Base-by-base conservation (phyloP, 1,139 yeast species). In the Lizanozyma gosingica region DNA sequence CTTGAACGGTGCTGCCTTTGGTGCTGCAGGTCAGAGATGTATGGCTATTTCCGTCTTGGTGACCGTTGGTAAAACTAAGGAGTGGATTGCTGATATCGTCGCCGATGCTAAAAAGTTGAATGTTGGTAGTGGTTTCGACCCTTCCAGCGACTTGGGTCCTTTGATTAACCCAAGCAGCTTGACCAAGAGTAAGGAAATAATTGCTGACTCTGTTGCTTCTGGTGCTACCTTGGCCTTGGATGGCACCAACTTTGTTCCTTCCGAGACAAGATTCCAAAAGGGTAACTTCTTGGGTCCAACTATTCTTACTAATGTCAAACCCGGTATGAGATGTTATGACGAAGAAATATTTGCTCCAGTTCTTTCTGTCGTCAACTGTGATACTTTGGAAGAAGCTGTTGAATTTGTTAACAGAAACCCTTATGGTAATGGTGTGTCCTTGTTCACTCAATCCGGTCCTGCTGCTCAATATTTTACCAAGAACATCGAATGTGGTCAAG, bases 21-120 rank as follows among this genome's bases (percentile, higher is more conserved):
- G 92, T 35, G 92, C 92, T 45, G 90, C 90, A 33, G 92, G 92
- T 44, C 90, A 82, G 65, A 75, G 92, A 59, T 82, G 92, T 62
- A 82, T 83, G 90, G 90, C 90, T 14, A 78, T 83, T 38, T 77
- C 84, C 14, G 87, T 80, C 3, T 68, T 82, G 47, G 86, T 82
- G 16, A 76, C 87, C n/a, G 88, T 83, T 18, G 90, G 90, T 17
- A 72, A 76, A 48, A 70, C 85, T 40, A 72, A 71, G 55, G 72
- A 73, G 46, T 82, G 90, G 90, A 63, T 82, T 40, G 51, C 60
- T 17, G 90, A 81, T 41, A 63, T 82, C 40, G 73, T 76, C 33
- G 69, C 62, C 37, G 80, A 78, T 41, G 86, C 90, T 15, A 64
- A 71, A 51, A 57, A 64, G 46, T 72, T 83, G 52, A 70, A 63